A percentile compares a stretch with the other conserved stretches of the same genome.
Evolutionary conservation across 139 green algal genomes (phyloP).

Genomic region (Trebouxia sp.): DNA sequence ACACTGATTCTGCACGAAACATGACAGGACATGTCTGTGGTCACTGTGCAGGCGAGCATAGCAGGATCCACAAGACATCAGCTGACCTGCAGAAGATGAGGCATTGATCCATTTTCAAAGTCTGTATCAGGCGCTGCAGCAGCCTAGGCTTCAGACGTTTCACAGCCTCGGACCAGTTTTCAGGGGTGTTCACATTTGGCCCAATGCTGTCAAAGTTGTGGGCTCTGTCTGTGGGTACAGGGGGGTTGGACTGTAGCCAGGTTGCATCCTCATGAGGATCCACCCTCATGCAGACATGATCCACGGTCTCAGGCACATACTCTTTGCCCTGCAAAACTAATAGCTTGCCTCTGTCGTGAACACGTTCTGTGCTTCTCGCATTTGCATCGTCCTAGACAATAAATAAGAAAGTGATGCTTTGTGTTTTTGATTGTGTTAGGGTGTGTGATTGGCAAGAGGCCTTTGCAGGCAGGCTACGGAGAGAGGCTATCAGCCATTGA

Average conservation of each 20-base stretch:
- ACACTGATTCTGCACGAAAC: no score
- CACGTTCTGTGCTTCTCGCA: no score
- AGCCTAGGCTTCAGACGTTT: constrained; percentile 83
- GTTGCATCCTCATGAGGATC: constrained; percentile 66
- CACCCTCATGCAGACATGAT: constrained; percentile 69
- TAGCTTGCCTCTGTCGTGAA: no score
- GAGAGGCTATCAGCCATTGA: no score
- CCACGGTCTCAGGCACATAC: constrained; percentile 78
- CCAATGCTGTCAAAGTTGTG: constrained; percentile 53
- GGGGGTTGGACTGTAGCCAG: constrained; percentile 68
- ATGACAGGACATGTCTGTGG: no score
- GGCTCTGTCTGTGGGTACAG: constrained; percentile 64
- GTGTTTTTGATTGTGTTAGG: no score
- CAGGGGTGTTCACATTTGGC: constrained; percentile 41
- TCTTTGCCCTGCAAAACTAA: constrained; percentile 63
- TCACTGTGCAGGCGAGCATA: neutral
- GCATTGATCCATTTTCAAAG: constrained; percentile 52
- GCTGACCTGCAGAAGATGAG: constrained; percentile 32
- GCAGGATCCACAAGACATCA: neutral
- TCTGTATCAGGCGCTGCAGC: constrained; percentile 67
- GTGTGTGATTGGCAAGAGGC: no score
- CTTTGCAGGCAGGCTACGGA: no score
- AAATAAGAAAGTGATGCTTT: no score
- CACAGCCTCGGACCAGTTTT: constrained; percentile 63
- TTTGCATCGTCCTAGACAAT: no score